Conservation (phyloP, 192 early-diverging fungal species). For the Backusella liffmaniae region DNA sequence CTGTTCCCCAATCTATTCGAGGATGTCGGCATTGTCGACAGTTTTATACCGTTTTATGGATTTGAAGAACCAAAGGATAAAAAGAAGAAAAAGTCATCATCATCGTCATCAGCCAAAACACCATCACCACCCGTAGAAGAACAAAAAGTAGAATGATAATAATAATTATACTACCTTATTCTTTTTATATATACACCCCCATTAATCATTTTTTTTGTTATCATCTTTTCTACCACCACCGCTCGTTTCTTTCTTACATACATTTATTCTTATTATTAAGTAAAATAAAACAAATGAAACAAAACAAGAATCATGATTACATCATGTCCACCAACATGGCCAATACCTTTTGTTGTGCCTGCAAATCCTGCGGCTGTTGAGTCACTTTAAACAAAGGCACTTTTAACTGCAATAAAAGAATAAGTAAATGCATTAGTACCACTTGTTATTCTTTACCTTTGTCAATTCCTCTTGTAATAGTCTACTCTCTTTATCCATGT, state of each 20-base stretch:
- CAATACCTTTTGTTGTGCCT: constrained; percentile 21
- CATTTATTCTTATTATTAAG: neutral
- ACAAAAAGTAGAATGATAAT: neutral
- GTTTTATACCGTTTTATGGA: constrained; percentile 92
- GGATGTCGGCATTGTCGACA: constrained; percentile 92
- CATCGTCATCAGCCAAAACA: neutral
- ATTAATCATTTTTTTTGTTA: neutral
- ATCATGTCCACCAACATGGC: constrained; percentile 28
- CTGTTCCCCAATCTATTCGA: constrained; percentile 97
- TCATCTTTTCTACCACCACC: neutral
- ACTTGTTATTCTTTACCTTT: neutral
- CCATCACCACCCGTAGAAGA: neutral
- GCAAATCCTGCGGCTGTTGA: neutral
- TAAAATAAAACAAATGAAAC: neutral
- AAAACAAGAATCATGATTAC: neutral
- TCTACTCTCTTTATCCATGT: constrained; percentile 14
- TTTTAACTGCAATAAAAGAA: constrained; percentile 1
- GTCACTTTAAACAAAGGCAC: constrained; percentile 26
- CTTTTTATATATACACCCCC: neutral
- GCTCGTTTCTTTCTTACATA: neutral
- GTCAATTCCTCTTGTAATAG: constrained; percentile 2
- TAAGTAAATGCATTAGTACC: neutral
- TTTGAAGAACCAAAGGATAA: constrained; percentile 58
- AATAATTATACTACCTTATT: neutral
- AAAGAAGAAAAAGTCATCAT: neutral